Evolutionary conservation across 2,329 filamentous ascomycete genomes (phyloP).

Genomic region (Plectosphaerella sp.): DNA sequence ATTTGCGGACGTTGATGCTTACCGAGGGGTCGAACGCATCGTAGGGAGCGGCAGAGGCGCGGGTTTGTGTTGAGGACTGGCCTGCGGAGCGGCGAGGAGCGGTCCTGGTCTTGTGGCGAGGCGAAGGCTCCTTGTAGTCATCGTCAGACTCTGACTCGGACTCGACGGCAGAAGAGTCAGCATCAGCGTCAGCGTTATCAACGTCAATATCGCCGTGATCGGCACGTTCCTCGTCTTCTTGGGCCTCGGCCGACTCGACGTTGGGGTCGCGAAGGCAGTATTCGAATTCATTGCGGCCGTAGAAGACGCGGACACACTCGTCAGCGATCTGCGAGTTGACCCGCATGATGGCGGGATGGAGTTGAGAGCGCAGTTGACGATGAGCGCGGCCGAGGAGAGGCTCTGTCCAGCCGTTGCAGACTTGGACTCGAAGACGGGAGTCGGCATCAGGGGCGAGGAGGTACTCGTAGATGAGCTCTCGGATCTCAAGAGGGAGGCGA

Average conservation of each 20-base stretch:
- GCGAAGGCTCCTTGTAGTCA: neutral
- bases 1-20: slow-evolving; percentile 27
- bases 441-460: slow-evolving; percentile 21
- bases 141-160: slow-evolving; percentile 2
- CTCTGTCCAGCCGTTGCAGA: slow-evolving; percentile 26
- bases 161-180: slow-evolving; percentile 2
- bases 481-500: slow-evolving; percentile 22
- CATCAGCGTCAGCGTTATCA: slow-evolving; percentile 9
- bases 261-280: slow-evolving; percentile 38
- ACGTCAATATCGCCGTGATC: neutral
- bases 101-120: neutral
- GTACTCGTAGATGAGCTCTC: slow-evolving; percentile 22
- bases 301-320: slow-evolving; percentile 38
- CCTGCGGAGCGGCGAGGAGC: neutral
- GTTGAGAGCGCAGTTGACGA: slow-evolving; percentile 3
- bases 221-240: slow-evolving; percentile 11
- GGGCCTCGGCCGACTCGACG: slow-evolving; percentile 8
- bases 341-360: slow-evolving; percentile 31
- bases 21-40: slow-evolving; percentile 21
- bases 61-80: neutral
- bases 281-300: slow-evolving; percentile 41
- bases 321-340: slow-evolving; percentile 25
- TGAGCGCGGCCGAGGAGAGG: slow-evolving; percentile 13
- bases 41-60: slow-evolving; percentile 1
- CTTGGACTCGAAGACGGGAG: slow-evolving; percentile 25